These are phyloP conservation scores for Podaxis sp. DNA, from an alignment of 768 basidiomycete genomes.

Conservation along the genomic window DNA sequence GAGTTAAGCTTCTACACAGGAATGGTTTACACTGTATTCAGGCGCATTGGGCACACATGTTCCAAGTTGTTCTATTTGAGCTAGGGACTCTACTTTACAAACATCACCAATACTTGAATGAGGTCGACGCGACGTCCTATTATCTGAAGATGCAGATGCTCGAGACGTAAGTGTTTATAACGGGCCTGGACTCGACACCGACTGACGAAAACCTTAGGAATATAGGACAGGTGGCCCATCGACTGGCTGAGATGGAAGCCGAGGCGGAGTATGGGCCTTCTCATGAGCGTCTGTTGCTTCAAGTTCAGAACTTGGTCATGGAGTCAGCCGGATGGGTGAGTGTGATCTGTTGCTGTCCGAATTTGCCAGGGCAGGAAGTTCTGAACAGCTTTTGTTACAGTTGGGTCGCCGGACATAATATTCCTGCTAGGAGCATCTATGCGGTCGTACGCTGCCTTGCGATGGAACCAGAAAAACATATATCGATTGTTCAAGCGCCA, in stretches of 20 bases:
- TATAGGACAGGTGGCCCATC: neutral
- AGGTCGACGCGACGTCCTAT: neutral
- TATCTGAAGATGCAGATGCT: neutral
- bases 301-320: neutral
- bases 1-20: neutral
- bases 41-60: neutral
- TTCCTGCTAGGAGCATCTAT: too few relatives aligned
- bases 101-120: neutral
- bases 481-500: too few relatives aligned
- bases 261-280: neutral
- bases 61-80: neutral
- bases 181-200: neutral
- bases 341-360: neutral
- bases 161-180: neutral
- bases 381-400: too few relatives aligned
- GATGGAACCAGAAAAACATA: too few relatives aligned
- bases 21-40: neutral
- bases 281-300: neutral
- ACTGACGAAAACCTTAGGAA: neutral
- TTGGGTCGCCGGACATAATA: too few relatives aligned
- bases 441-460: too few relatives aligned
- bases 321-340: neutral
- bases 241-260: neutral
- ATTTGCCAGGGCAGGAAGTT: too few relatives aligned
- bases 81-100: neutral